Evolutionary conservation across 2,329 filamentous ascomycete genomes (phyloP).

Genomic region (Neofusicoccum umdonicola): DNA sequence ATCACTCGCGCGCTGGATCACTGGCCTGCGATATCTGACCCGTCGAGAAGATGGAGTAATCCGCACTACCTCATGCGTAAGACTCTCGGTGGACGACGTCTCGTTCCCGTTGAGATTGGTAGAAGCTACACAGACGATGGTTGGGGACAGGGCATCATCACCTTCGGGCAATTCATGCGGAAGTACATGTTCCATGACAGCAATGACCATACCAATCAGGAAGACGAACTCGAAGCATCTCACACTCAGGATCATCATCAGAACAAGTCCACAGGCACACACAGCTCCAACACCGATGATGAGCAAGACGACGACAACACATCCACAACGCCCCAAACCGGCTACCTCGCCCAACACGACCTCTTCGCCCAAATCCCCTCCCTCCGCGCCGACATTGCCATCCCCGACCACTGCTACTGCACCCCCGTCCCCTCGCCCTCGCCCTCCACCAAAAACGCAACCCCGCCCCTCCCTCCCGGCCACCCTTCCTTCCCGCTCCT

Average conservation of each 20-base stretch:
- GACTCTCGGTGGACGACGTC: conserved; percentile 72
- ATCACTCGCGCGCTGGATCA: conserved; percentile 63
- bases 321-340: conserved; percentile 31
- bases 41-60: conserved; percentile 66
- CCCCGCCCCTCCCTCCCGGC: conserved; percentile 15
- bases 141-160: conserved; percentile 80
- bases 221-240: background rate
- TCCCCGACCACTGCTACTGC: conserved; percentile 84
- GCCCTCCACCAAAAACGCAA: conserved; percentile 36
- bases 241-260: background rate
- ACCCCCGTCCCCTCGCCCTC: conserved; percentile 50
- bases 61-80: conserved; percentile 69
- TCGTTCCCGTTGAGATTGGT: conserved; percentile 85
- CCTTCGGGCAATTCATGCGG: conserved; percentile 69
- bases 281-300: too few relatives aligned
- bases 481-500: conserved; percentile 57
- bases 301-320: background rate
- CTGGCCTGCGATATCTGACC: conserved; percentile 72
- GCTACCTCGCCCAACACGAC: conserved; percentile 90
- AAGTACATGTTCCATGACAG: conserved; percentile 52
- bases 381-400: conserved; percentile 70
- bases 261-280: background rate
- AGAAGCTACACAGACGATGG: conserved; percentile 80
- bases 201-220: background rate
- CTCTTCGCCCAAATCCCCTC: conserved; percentile 78